Conservation (phyloP, 768 basidiomycete genomes). For the Rubroboletus pulcherrimus region DNA sequence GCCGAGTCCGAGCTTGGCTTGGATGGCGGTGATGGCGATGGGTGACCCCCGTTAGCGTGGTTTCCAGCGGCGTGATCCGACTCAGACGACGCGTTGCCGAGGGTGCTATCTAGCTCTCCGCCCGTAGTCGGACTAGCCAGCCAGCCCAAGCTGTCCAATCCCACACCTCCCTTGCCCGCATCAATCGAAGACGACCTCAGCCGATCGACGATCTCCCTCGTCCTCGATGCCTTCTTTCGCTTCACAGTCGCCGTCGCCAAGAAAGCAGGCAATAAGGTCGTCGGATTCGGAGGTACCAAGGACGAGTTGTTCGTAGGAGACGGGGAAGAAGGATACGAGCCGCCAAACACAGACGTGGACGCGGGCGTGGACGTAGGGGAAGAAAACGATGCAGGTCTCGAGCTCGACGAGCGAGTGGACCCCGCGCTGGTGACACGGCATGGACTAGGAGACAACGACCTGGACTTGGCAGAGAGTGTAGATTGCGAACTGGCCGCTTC, state of each 20-base stretch:
- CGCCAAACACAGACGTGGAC: constrained; percentile 5
- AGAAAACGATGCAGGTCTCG: constrained; percentile 2
- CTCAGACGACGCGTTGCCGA: not conserved
- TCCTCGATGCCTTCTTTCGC: constrained; percentile 25
- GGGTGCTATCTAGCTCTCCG: constrained; percentile 6
- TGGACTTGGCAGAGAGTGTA: constrained; percentile 7
- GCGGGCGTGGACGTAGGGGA: constrained; percentile 9
- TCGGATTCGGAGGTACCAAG: constrained; percentile 4
- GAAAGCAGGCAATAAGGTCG: constrained; percentile 24
- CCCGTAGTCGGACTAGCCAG: constrained; percentile 1
- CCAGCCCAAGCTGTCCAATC: constrained; percentile 14
- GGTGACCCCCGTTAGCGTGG: not conserved
- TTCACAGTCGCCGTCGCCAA: constrained; percentile 18
- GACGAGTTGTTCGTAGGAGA: not conserved
- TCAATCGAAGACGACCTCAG: constrained; percentile 27
- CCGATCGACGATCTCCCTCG: constrained; percentile 29
- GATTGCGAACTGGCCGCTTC: not conserved
- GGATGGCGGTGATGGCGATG: constrained; percentile 1
- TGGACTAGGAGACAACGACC: constrained; percentile 17
- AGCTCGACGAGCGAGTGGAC: constrained; percentile 12
- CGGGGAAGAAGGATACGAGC: constrained; percentile 7
- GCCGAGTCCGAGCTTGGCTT: not conserved
- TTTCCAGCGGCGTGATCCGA: constrained; percentile 5
- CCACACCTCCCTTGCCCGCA: constrained; percentile 13
- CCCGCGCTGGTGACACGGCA: not conserved